Evolutionary conservation across 2,329 filamentous ascomycete genomes (phyloP).

Genomic region (Trichoderma sp.): DNA sequence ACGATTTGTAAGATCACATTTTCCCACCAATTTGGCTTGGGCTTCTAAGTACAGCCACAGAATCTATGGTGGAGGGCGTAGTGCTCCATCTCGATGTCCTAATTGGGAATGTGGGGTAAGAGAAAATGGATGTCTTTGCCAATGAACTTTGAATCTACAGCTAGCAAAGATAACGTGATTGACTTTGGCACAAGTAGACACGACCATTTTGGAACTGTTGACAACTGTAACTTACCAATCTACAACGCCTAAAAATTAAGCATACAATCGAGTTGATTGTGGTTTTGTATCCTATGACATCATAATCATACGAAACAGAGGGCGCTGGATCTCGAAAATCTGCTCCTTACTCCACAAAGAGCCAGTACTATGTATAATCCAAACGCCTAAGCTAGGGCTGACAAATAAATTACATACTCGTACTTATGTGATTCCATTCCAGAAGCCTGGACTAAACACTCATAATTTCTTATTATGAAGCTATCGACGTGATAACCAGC

Average conservation of each 20-base stretch:
- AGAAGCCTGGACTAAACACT: too few species aligned
- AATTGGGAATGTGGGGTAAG: background rate
- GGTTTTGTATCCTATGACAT: too few species aligned
- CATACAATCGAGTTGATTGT: too few species aligned
- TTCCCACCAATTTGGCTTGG: background rate
- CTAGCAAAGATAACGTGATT: background rate
- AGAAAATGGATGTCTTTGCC: background rate
- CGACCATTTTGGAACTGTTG: background rate
- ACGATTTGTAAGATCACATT: background rate
- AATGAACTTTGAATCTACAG: background rate
- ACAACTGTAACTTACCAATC: too few species aligned
- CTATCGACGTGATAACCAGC: too few species aligned
- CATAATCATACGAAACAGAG: too few species aligned
- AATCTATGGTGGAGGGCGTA: background rate
- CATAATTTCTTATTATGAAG: too few species aligned
- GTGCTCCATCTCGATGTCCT: background rate
- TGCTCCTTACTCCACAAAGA: too few species aligned
- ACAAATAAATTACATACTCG: background rate
- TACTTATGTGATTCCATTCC: background rate
- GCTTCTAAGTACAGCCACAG: background rate
- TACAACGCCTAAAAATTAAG: too few species aligned
- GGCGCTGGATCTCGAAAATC: too few species aligned
- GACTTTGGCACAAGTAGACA: background rate
- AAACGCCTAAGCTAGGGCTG: background rate
- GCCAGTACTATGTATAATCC: background rate